phyloP scores from a whole-genome alignment of 2,329 filamentous ascomycete species.

The Pseudogymnoascus pannorum region DNA sequence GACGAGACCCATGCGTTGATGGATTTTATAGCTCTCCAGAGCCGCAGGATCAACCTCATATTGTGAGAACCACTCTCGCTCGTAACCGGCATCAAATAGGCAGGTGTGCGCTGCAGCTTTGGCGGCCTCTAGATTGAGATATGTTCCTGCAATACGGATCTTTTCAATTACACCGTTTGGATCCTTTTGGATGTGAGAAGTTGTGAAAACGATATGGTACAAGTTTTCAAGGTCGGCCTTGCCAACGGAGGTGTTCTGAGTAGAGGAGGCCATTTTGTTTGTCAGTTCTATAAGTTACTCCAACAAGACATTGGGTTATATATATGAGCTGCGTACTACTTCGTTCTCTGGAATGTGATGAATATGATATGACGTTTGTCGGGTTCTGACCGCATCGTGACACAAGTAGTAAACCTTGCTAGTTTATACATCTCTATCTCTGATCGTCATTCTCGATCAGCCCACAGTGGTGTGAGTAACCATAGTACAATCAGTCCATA shows the following conservation, averaged over 20 bases:
- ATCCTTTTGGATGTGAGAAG: conserved; percentile 2
- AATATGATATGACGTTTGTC: not conserved
- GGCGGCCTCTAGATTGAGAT: not conserved
- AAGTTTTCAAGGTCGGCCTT: not conserved
- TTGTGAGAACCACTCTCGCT: not conserved
- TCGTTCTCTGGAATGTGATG: not conserved
- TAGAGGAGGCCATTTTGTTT: not conserved
- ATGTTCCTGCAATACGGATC: not conserved
- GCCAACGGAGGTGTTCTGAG: not conserved
- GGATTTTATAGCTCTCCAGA: not conserved
- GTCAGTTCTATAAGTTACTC: not conserved
- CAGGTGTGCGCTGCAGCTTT: not conserved
- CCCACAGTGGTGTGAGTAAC: not conserved
- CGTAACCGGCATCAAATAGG: not conserved
- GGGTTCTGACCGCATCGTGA: not conserved
- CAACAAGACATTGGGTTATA: not conserved
- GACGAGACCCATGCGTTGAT: conserved; percentile 15
- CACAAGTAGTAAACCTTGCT: not conserved
- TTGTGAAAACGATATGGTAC: conserved; percentile 1
- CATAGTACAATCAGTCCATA: not conserved
- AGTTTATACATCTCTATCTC: not conserved
- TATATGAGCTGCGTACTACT: not conserved
- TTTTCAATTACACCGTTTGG: not conserved
- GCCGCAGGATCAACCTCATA: not conserved
- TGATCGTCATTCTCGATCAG: not conserved